Conservation (phyloP, 2,329 filamentous ascomycete genomes). For the Hymenoscyphus scutula region DNA sequence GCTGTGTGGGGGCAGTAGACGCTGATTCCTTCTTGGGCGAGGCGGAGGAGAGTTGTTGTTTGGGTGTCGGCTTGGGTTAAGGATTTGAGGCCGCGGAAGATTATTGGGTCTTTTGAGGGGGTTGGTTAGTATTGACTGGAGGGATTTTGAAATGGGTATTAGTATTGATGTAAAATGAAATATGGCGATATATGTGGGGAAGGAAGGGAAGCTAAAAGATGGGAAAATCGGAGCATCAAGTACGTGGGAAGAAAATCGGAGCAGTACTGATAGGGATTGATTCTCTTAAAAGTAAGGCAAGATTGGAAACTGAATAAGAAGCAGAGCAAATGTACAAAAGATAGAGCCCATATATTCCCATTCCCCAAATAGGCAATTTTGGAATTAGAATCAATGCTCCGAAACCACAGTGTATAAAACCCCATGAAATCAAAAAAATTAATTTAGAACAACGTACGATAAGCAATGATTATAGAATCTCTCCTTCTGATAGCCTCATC, state of each 20-base stretch:
- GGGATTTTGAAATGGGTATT: background rate
- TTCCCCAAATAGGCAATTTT: background rate
- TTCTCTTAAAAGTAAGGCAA: background rate
- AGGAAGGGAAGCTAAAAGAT: background rate
- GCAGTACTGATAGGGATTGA: background rate
- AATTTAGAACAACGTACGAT: constrained; percentile 57
- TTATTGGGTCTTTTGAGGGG: constrained; percentile 79
- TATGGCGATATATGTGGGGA: background rate
- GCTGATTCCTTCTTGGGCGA: constrained; percentile 84
- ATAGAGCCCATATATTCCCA: background rate
- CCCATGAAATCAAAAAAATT: background rate
- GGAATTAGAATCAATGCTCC: background rate
- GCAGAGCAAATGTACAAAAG: background rate
- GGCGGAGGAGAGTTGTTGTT: constrained; percentile 76
- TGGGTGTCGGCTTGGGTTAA: constrained; percentile 82
- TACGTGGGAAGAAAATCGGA: too few relatives aligned
- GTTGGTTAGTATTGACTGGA: constrained; percentile 6
- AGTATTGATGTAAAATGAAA: background rate
- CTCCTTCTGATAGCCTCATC: constrained; percentile 80
- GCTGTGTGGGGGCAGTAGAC: constrained; percentile 97
- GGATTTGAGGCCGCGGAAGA: constrained; percentile 89
- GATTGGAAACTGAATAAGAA: background rate
- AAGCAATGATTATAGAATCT: constrained; percentile 80
- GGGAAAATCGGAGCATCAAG: background rate
- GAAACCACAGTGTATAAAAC: background rate